Percentiles rank a stretch among this genome's conserved stretches.
These are phyloP conservation scores for Alternaria angustiovoidea DNA, from an alignment of 2,329 filamentous ascomycete genomes.

Conservation along the genomic window DNA sequence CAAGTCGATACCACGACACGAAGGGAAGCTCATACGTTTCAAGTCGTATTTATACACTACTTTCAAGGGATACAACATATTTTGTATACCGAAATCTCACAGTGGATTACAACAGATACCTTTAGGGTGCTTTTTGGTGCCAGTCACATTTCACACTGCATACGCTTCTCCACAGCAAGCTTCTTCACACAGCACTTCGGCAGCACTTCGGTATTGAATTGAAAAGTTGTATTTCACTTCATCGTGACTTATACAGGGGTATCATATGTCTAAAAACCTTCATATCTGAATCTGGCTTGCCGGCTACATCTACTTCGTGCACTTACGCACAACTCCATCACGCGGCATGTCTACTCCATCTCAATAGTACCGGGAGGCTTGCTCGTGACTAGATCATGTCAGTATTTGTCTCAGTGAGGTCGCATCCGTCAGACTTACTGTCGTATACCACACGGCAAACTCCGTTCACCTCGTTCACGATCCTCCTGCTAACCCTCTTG, in stretches of 20 bases:
- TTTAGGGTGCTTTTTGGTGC: neutral
- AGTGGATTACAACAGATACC: neutral
- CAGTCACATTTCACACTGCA: neutral
- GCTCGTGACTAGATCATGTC: constrained; percentile 59
- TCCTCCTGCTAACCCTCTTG: constrained; percentile 69
- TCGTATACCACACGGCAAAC: constrained; percentile 77
- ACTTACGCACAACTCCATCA: neutral
- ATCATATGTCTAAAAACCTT: constrained; percentile 20
- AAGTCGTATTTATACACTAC: too few species aligned
- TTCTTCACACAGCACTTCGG: constrained; percentile 8
- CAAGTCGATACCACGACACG: neutral
- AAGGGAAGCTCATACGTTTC: neutral
- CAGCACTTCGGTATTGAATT: constrained; percentile 33
- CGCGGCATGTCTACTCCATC: constrained; percentile 67
- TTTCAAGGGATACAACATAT: neutral
- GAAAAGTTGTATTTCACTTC: constrained; percentile 17
- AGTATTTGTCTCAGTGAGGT: constrained; percentile 14
- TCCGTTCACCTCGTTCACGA: constrained; percentile 79
- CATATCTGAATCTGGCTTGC: neutral
- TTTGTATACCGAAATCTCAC: neutral
- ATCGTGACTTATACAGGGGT: constrained; percentile 31
- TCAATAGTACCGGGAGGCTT: constrained; percentile 78
- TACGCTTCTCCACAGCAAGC: neutral
- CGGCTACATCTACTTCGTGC: neutral
- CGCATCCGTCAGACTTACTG: constrained; percentile 54